These are phyloP conservation scores for Aegilops bicornis DNA, from an alignment of 176 grass and related monocot species.

Conservation along the genomic window DNA sequence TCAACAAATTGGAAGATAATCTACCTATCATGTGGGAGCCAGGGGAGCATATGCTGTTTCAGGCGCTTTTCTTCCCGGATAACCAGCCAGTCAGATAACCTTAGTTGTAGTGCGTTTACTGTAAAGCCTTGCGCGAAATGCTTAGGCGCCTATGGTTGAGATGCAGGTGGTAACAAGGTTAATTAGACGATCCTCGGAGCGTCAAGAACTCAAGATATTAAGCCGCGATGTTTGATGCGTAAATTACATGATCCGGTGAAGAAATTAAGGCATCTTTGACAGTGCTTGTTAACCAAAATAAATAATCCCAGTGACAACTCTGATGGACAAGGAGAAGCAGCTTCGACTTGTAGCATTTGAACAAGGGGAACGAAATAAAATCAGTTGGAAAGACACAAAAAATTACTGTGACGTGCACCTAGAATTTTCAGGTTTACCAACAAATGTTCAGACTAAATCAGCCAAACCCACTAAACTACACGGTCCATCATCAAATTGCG, in stretches of 20 bases:
- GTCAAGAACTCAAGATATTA: too few species aligned
- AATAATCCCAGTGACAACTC: not conserved
- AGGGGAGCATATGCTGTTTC: slow-evolving; percentile 5
- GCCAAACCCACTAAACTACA: not conserved
- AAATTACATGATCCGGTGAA: slow-evolving; percentile 10
- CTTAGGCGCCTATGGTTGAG: not conserved
- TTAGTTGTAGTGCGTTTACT: not conserved
- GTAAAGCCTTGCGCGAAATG: not conserved
- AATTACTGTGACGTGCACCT: too few species aligned
- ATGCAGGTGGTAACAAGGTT: not conserved
- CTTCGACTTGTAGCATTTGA: too few species aligned
- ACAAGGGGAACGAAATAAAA: too few species aligned
- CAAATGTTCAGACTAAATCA: not conserved
- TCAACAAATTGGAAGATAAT: slow-evolving; percentile 22
- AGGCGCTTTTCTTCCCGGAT: not conserved
- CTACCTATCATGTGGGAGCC: not conserved
- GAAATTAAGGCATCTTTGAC: slow-evolving; percentile 11
- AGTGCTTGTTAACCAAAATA: not conserved
- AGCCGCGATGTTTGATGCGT: not conserved
- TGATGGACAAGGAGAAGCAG: not conserved
- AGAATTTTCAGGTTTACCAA: not conserved
- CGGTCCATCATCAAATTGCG: not conserved
- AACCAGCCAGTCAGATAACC: not conserved
- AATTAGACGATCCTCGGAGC: too few species aligned
- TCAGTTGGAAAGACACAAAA: too few species aligned